Percentiles rank a stretch among this genome's conserved stretches.
Conservation (phyloP, 2,329 filamentous ascomycete species). For the Paracorniculantispora psalliotae region DNA sequence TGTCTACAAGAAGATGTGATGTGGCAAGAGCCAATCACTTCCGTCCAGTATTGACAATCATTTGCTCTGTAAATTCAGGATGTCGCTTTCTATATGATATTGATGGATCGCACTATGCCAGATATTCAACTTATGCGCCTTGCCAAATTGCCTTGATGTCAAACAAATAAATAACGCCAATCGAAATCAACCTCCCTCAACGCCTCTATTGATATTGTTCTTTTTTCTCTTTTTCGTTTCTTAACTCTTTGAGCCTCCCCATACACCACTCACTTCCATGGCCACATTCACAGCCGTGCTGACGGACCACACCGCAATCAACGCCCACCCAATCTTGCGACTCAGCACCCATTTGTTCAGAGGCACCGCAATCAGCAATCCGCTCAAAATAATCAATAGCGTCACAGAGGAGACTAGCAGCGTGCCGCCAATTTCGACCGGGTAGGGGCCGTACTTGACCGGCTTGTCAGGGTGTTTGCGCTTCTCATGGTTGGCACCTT, state of each 20-base stretch:
- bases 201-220: too few relatives aligned
- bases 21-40: too few relatives aligned
- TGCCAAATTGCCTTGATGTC: background rate
- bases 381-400: slow-evolving; percentile 72
- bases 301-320: slow-evolving; percentile 75
- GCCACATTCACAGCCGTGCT: slow-evolving; percentile 79
- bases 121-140: background rate
- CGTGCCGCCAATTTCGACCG: slow-evolving; percentile 78
- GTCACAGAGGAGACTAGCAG: slow-evolving; percentile 82
- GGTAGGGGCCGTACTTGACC: slow-evolving; percentile 68
- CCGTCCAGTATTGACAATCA: too few relatives aligned
- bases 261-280: slow-evolving; percentile 64
- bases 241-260: slow-evolving; percentile 26
- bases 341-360: slow-evolving; percentile 83
- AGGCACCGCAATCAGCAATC: slow-evolving; percentile 75
- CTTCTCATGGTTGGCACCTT: slow-evolving; percentile 60
- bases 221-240: too few relatives aligned
- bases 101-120: background rate
- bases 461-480: slow-evolving; percentile 61
- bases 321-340: slow-evolving; percentile 70
- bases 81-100: background rate
- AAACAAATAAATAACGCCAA: background rate
- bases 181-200: too few relatives aligned
- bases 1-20: too few relatives aligned
- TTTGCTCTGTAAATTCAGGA: background rate